Conservation (phyloP, 2,329 filamentous ascomycete species). For the Fusarium transvaalense region DNA sequence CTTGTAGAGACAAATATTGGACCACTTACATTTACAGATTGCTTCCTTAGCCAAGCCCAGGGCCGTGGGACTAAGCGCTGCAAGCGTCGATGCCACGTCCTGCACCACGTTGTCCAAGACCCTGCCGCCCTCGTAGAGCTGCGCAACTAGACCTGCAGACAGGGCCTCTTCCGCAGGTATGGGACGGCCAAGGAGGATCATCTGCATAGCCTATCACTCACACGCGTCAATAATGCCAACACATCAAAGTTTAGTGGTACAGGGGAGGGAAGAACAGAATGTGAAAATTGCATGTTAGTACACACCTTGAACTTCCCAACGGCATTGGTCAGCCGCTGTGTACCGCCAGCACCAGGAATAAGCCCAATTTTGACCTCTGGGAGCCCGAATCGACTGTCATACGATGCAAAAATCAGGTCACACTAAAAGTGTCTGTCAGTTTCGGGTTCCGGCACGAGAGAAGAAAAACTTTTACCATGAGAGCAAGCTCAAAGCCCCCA, state of each 20-base stretch:
- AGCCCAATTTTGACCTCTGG: conserved; percentile 58
- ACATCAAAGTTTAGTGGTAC: not conserved
- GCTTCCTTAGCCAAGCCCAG: conserved; percentile 50
- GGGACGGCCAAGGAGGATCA: conserved; percentile 49
- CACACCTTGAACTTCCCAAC: conserved; percentile 57
- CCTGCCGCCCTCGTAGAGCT: conserved; percentile 46
- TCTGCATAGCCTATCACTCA: conserved; percentile 50
- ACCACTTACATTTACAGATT: conserved; percentile 46
- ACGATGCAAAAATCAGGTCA: conserved; percentile 56
- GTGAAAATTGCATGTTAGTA: not conserved
- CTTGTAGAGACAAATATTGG: not conserved
- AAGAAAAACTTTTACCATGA: conserved; percentile 53
- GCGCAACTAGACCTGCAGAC: conserved; percentile 46
- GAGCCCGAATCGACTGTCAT: conserved; percentile 54
- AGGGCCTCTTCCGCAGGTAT: conserved; percentile 47
- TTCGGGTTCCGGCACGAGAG: conserved; percentile 9
- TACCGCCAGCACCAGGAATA: conserved; percentile 57
- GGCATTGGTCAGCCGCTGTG: conserved; percentile 56
- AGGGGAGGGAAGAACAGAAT: not conserved
- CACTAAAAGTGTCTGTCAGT: conserved; percentile 47
- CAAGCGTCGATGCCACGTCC: conserved; percentile 45
- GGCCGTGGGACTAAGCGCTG: conserved; percentile 44
- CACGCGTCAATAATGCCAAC: not conserved
- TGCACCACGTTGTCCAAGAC: conserved; percentile 47
- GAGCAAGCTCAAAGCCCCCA: conserved; percentile 64